Evolutionary conservation across 1,284 basidiomycete genomes (phyloP), one percentile per base, ranked within the genome.

Genomic region (Ceratobasidium papillatum): DNA sequence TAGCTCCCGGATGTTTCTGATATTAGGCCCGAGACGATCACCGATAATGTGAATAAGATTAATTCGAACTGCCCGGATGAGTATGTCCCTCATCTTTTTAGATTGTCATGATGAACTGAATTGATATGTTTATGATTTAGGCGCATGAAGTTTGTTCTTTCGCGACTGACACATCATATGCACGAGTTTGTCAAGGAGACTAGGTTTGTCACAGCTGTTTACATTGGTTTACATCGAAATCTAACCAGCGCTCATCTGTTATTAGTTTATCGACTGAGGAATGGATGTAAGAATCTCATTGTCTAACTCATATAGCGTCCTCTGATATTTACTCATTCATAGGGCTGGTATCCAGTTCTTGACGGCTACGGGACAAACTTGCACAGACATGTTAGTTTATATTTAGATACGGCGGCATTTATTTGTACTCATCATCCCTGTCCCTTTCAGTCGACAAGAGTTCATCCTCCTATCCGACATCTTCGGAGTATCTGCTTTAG

Each of bases 391-490:
- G 78, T 77, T 66, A 22, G 77, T 64, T 19, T 41, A 27, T 54
- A 74, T 66, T 43, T 56, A 68, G 36, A 34, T 34, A 2, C 38
- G 12, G 12, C 47, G 11, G 34, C 14, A 34, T 43, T 56, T 47
- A 22, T 45, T 27, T 47, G 25, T n/a, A 71, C 66, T 41, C 14
- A 52, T 8, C 30, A 1, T 36, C 22, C 36, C 14, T 27, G 5
- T 43, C n/a, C 1, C 43, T 19, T n/a, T 62, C 45, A 78, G 80
- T 62, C 89, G 93, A 38, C 93, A 94, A 83, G 94, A 96, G 80
- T 93, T 93, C 80, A 94, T 95, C 78, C 87, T 95, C 2, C 85
- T 95, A 14, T 94, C 92, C 0, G 94, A 94, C 80, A 85, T 88
- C 0, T 83, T 95, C 0, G 94, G 94, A 9, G 86, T 94, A 0